Conservation (phyloP, 495 filamentous ascomycete species). For the Xylaria intraflava region DNA sequence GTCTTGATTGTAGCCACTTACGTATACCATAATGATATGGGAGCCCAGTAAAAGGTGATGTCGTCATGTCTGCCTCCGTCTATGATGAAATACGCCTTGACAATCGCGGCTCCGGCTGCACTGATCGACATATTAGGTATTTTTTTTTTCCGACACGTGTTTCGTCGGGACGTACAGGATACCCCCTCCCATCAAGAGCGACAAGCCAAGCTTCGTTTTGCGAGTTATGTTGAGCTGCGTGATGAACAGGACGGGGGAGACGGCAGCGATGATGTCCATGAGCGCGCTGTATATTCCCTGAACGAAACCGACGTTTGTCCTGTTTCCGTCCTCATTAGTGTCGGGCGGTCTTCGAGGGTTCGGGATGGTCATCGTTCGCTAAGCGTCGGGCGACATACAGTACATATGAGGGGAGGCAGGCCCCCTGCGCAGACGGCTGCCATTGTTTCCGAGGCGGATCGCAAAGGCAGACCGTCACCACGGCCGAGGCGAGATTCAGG, state of each 20-base stretch:
- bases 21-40: constrained; percentile 14
- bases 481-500: constrained; percentile 9
- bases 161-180: constrained; percentile 24
- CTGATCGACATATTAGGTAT: background rate
- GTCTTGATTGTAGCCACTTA: background rate
- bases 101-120: constrained; percentile 10
- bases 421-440: background rate
- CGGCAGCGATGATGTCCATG: constrained; percentile 29
- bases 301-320: background rate
- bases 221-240: constrained; percentile 26
- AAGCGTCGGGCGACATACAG: too few relatives aligned
- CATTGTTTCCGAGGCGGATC: constrained; percentile 11
- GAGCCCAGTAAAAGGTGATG: constrained; percentile 11
- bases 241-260: constrained; percentile 31
- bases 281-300: constrained; percentile 24
- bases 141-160: background rate
- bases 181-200: constrained; percentile 33
- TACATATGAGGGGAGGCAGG: background rate
- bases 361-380: too few relatives aligned
- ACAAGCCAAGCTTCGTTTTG: constrained; percentile 30
- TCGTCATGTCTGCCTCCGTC: constrained; percentile 7
- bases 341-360: too few relatives aligned
- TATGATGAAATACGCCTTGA: constrained; percentile 10
- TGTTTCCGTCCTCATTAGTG: background rate
- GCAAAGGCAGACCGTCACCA: constrained; percentile 11